Conservation (phyloP, 495 filamentous ascomycete species). For the Rhizodiscina lignyota region DNA sequence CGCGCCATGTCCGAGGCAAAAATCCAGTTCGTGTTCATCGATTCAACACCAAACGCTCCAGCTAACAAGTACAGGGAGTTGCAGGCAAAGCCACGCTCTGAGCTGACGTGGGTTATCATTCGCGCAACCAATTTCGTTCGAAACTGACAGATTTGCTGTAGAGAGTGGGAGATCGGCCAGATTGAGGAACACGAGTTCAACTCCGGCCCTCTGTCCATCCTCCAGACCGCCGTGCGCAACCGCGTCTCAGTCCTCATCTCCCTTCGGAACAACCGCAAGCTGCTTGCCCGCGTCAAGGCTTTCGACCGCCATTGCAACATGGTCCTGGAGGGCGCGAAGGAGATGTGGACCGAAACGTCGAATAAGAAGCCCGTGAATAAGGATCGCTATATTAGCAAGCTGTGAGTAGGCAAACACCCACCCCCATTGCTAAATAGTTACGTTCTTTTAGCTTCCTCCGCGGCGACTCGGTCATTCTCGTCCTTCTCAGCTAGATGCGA, state of each 20-base stretch:
- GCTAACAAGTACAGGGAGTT: constrained; percentile 47
- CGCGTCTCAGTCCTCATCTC: constrained; percentile 85
- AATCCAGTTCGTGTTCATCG: too few relatives aligned
- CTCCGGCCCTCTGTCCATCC: constrained; percentile 72
- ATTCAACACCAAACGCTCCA: too few relatives aligned
- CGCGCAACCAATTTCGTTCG: not conserved
- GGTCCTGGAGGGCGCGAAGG: constrained; percentile 96
- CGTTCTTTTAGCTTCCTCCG: constrained; percentile 66
- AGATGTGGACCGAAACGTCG: constrained; percentile 96
- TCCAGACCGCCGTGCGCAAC: constrained; percentile 76
- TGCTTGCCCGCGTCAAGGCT: constrained; percentile 65
- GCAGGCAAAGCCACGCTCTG: constrained; percentile 59
- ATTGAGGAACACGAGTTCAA: constrained; percentile 87
- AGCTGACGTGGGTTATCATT: constrained; percentile 51
- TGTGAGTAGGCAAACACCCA: constrained; percentile 37
- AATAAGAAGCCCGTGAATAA: constrained; percentile 87
- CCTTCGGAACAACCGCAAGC: constrained; percentile 75
- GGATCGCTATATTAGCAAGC: constrained; percentile 96
- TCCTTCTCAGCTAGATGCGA: too few relatives aligned
- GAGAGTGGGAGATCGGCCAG: constrained; percentile 76
- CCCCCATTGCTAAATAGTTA: constrained; percentile 1
- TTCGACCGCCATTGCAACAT: constrained; percentile 95
- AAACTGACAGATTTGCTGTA: constrained; percentile 15
- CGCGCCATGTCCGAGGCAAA: too few relatives aligned
- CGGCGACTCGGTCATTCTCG: constrained; percentile 86